Evolutionary conservation across 805 yeast genomes (phyloP).

Genomic region (Blastobotrys terrestris): DNA sequence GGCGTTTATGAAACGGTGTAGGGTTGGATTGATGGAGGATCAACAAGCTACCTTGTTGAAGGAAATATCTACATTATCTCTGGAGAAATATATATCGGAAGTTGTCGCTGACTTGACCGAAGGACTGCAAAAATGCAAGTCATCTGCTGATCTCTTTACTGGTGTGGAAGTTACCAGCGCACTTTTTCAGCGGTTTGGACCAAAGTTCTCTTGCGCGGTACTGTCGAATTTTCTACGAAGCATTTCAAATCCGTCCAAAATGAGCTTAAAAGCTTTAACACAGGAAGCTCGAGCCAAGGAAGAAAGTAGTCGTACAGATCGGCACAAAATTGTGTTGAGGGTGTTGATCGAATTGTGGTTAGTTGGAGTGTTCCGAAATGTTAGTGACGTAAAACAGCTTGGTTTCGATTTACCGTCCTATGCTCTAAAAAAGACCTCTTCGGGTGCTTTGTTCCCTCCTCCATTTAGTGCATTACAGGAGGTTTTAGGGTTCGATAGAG

Average conservation of each 20-base stretch:
- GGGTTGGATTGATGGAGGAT: conserved; percentile 51
- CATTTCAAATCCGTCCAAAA: conserved; percentile 19
- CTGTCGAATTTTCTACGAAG: conserved; percentile 33
- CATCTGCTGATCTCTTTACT: conserved; percentile 53
- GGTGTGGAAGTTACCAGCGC: conserved; percentile 63
- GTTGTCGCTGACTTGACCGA: conserved; percentile 57
- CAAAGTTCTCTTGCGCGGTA: conserved; percentile 45
- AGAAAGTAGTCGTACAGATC: conserved; percentile 35
- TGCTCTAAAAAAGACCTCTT: conserved; percentile 24
- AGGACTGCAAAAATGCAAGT: conserved; percentile 47
- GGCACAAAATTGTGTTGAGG: conserved; percentile 44
- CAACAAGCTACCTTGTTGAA: conserved; percentile 42
- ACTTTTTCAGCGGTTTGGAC: conserved; percentile 67
- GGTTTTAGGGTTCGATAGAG: conserved; percentile 36
- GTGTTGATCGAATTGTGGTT: conserved; percentile 52
- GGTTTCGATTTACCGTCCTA: conserved; percentile 38
- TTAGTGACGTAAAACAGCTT: conserved; percentile 36
- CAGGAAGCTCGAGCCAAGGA: conserved; percentile 39
- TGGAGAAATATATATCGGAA: conserved; percentile 73
- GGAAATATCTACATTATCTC: conserved; percentile 56
- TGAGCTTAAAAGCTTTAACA: conserved; percentile 16
- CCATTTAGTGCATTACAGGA: conserved; percentile 42
- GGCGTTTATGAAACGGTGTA: conserved; percentile 67
- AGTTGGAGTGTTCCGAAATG: conserved; percentile 48
- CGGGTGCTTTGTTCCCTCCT: conserved; percentile 32